Base-by-base conservation (phyloP, 2,329 filamentous ascomycete species). In the Seiridium cupressi region DNA sequence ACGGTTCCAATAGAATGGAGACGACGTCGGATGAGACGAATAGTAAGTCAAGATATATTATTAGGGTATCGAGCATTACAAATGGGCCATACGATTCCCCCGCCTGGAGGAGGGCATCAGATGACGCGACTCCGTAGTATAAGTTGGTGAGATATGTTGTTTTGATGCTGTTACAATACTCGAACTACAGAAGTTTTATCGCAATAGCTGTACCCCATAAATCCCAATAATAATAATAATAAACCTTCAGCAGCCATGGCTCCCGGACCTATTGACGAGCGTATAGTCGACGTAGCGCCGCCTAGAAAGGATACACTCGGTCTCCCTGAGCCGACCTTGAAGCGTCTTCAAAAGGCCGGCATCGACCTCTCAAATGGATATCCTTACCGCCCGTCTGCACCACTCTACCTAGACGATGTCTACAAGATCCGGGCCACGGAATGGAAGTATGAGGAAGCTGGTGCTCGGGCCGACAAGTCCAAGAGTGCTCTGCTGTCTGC, bases 361-460 rank as follows among this genome's bases (percentile, higher is more conserved):
- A 82, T 92, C 57, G 88, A 92, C 68, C 77, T 92, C 2, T 89
- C 86, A 1, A 75, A 84, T 1, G 89, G 89, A 0, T 92, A 92
- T 64, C 89, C 89, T 0, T 91, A 91, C 66, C 84, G 88, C 0
- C 89, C 89, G 1, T 82, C 85, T 0, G 81, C 81, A 53, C 89
- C 89, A 0, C 75, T 91, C 1, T 92, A 87, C 65, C 76, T 91
- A 0, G 85, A 92, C 60, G 89, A 92, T 64, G 86, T 88, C 3
- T 85, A 85, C 73, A 84, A 84, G 53, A 88, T 92, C 68, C 78
- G 89, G 18, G 79, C 84, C 70, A 72, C 81, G 60, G 82, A 82
- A 62, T 82, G 81, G 34, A 72, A 76, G 18, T 80, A 89, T 59
- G 66, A 83, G 9, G 89, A 91, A 55, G 81, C 86, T 0, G 87